A percentile compares a stretch with the other conserved stretches of the same genome.
These are phyloP conservation scores for Symbiodinium natans DNA, from an alignment of 73 alveolate species.

Conservation along the genomic window DNA sequence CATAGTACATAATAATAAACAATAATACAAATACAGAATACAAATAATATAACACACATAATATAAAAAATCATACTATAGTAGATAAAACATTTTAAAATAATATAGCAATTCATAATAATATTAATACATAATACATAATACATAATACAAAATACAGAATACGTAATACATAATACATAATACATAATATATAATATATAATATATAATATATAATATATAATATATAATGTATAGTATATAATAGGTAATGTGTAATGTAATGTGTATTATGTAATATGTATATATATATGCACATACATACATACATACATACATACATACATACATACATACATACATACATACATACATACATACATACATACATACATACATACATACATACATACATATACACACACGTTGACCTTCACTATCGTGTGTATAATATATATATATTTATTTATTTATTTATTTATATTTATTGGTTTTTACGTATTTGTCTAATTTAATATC, in stretches of 20 bases:
- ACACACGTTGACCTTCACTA: neutral
- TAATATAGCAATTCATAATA: neutral
- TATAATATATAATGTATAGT: no score
- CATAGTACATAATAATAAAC: neutral
- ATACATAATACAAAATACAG: no score
- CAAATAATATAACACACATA: neutral
- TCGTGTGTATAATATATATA: neutral
- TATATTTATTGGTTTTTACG: no score
- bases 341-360: neutral
- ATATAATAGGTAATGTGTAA: no score
- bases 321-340: neutral
- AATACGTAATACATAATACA: no score
- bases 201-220: neutral
- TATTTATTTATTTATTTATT: neutral
- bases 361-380: neutral
- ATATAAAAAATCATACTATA: neutral
- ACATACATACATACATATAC: neutral
- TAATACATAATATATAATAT: neutral
- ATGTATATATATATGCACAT: neutral
- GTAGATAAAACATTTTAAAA: neutral
- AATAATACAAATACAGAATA: neutral
- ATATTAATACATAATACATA: no score
- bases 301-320: neutral
- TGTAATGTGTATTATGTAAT: neutral
- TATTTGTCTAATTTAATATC: no score